Evolutionary conservation across 345 rosid genomes (phyloP), one percentile per base, ranked within the genome.

Genomic region (Linum trigynum): DNA sequence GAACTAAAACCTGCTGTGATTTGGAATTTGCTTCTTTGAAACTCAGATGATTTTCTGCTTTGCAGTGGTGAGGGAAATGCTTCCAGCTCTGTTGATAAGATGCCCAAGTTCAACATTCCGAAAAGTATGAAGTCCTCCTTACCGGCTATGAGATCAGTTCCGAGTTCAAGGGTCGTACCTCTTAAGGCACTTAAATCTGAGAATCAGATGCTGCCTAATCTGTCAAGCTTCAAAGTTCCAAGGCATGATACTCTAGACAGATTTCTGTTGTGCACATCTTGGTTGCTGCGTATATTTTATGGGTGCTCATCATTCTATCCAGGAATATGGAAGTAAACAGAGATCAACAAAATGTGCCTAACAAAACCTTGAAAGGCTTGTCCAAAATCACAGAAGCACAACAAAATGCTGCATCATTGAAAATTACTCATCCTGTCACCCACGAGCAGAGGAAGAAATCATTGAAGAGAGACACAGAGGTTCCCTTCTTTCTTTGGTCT

Each of bases 381-480:
- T 81, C 72, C 69, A 77, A 69, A 73, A 77, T 58, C 56, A 61
- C 17, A 5, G 79, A 82, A 74, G 32, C 67, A 48, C 68, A 59
- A 61, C 69, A 64, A 38, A 74, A 63, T 59, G 69, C 62, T 5
- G 56, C 38, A 73, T 65, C 74, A 63, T 68, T 23, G 32, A 23
- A 38, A 63, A 62, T 38, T 68, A 65, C 56, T 51, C 75, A 61
- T 67, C 60, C 81, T 70, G 67, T 68, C 76, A 69, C 63, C 41
- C 76, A 67, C 39, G 66, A 70, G 40, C 73, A 78, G 73, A 81
- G 61, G 59, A 75, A 73, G 70, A 61, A 69, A 68, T 82, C 88
- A 62, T 75, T 90, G 65, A 94, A 94, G 71, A 75, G 99, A 62
- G 90, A 90, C 84, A 75, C 71, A 51, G 85, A 85, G 92, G 91